These are phyloP conservation scores for Pseudocercospora pini-densiflorae DNA, from an alignment of 2,329 filamentous ascomycete genomes.

Conservation along the genomic window DNA sequence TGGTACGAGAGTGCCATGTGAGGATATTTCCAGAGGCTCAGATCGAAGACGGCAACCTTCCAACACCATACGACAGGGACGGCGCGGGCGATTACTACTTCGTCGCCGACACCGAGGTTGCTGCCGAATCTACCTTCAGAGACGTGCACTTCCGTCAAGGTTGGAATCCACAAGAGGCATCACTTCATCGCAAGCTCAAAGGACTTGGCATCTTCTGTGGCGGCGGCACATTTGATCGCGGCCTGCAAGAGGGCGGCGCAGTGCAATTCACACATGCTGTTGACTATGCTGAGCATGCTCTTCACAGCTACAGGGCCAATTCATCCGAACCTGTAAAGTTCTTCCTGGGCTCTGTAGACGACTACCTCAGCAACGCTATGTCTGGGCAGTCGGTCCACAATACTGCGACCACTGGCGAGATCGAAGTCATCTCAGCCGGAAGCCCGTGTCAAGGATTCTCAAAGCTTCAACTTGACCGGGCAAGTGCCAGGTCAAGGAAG, in stretches of 20 bases:
- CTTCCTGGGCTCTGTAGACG: slow-evolving; percentile 74
- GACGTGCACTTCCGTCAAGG: slow-evolving; percentile 37
- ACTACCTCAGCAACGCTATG: slow-evolving; percentile 63
- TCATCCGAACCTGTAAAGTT: slow-evolving; percentile 53
- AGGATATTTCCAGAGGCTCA: slow-evolving; percentile 52
- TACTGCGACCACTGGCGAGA: slow-evolving; percentile 64
- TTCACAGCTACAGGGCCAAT: slow-evolving; percentile 78
- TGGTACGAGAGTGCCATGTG: slow-evolving; percentile 65
- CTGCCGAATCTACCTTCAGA: neutral
- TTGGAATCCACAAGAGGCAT: slow-evolving; percentile 41
- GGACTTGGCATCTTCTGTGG: slow-evolving; percentile 79
- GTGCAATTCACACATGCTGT: slow-evolving; percentile 70
- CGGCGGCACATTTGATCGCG: slow-evolving; percentile 76
- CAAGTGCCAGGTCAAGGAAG: slow-evolving; percentile 60
- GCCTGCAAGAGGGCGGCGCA: slow-evolving; percentile 72
- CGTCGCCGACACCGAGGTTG: slow-evolving; percentile 13
- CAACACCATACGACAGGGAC: slow-evolving; percentile 66
- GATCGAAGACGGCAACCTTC: slow-evolving; percentile 48
- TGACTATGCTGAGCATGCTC: slow-evolving; percentile 66
- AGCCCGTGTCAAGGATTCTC: slow-evolving; percentile 82
- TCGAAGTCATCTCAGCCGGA: slow-evolving; percentile 73
- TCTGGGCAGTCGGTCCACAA: slow-evolving; percentile 47
- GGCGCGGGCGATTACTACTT: slow-evolving; percentile 71
- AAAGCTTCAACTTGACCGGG: slow-evolving; percentile 61
- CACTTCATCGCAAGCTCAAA: slow-evolving; percentile 18